A percentile compares a stretch with the other conserved stretches of the same genome.
Conservation (phyloP, 2,329 filamentous ascomycete genomes). For the Penicillium sp. region DNA sequence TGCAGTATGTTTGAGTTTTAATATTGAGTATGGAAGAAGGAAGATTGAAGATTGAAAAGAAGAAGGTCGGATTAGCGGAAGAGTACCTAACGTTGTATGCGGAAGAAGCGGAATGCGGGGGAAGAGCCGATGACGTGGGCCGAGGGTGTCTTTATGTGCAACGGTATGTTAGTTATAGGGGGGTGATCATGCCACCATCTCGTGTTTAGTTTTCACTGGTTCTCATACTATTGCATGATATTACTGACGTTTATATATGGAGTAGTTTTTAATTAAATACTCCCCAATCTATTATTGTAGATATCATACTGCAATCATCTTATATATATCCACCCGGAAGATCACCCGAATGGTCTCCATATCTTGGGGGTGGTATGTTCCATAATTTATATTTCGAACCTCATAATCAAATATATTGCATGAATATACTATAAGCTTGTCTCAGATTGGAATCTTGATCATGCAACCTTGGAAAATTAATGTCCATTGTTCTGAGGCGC, state of each 20-base stretch:
- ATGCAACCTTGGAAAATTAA: constrained; percentile 1
- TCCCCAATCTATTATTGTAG: background rate
- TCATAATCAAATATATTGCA: background rate
- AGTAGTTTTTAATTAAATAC: too few species aligned
- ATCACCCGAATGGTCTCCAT: background rate
- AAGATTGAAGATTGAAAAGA: background rate
- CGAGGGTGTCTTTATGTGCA: background rate
- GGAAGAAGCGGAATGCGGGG: constrained; percentile 2
- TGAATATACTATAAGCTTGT: background rate
- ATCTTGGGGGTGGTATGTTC: background rate
- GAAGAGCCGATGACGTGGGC: constrained; percentile 4
- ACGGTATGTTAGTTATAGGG: too few species aligned
- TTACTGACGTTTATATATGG: too few species aligned
- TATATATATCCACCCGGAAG: background rate
- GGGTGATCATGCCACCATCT: background rate
- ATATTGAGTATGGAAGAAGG: background rate
- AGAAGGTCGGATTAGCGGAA: background rate
- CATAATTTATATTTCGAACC: background rate
- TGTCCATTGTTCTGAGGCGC: constrained; percentile 52
- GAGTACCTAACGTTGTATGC: background rate
- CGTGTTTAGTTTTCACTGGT: too few species aligned
- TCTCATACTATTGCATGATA: background rate
- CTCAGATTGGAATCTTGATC: background rate
- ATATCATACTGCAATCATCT: background rate
- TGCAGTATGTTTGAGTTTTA: too few species aligned